phyloP scores from a whole-genome alignment of 345 rosid genomes.

The Linum tenue region DNA sequence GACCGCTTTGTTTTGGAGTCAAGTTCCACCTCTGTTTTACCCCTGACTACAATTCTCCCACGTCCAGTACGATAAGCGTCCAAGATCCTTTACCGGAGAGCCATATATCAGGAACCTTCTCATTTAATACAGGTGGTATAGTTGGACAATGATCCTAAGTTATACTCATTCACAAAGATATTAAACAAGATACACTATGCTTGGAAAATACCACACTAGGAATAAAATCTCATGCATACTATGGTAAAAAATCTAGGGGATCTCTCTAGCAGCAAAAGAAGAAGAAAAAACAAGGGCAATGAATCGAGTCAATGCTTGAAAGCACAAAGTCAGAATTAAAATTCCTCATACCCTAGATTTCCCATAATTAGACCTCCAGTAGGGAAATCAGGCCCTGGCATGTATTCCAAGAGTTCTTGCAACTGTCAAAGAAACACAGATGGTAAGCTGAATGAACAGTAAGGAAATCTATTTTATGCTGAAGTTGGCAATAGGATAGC shows the following conservation, averaged over 20 bases:
- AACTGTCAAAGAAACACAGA: constrained; percentile 38
- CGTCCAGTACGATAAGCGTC: constrained; percentile 90
- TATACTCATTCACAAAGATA: neutral
- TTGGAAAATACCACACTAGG: neutral
- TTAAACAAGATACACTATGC: neutral
- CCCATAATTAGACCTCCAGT: constrained; percentile 98
- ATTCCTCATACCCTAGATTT: constrained; percentile 60
- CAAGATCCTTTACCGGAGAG: constrained; percentile 48
- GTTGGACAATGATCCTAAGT: neutral
- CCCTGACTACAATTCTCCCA: constrained; percentile 77
- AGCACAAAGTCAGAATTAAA: constrained; percentile 2
- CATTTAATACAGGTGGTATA: neutral
- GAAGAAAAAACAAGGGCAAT: too few species aligned
- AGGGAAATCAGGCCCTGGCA: constrained; percentile 99
- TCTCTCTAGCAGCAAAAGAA: too few species aligned
- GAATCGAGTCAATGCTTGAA: neutral
- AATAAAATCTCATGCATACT: too few species aligned
- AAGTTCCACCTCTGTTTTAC: constrained; percentile 76
- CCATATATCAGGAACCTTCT: constrained; percentile 14
- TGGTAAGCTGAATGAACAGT: neutral
- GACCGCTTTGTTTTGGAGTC: constrained; percentile 67
- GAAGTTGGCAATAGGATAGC: neutral
- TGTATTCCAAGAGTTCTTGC: constrained; percentile 94
- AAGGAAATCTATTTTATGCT: neutral
- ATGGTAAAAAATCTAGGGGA: too few species aligned